phyloP scores from a whole-genome alignment of 441 rosid species.

The Melastoma candidum region DNA sequence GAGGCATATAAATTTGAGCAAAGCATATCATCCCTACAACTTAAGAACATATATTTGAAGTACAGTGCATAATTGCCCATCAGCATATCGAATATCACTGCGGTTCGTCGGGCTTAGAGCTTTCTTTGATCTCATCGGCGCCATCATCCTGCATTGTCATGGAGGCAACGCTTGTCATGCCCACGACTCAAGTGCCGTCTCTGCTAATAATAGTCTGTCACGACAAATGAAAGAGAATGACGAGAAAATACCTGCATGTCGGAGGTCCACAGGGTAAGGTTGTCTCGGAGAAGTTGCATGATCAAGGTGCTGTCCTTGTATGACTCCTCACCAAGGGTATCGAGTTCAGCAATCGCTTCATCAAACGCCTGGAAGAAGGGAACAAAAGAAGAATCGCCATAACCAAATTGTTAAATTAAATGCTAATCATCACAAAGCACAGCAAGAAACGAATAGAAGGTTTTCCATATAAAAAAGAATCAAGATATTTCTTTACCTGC shows the following conservation, averaged over 20 bases:
- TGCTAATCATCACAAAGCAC: too few species aligned
- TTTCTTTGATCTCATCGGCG: constrained; percentile 51
- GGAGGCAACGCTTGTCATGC: neutral
- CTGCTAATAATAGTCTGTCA: neutral
- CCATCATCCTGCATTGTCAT: constrained; percentile 39
- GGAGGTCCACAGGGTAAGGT: constrained; percentile 70
- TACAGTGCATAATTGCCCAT: constrained; percentile 10
- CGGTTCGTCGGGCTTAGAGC: constrained; percentile 43
- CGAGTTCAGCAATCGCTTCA: constrained; percentile 67
- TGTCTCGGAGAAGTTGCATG: constrained; percentile 68
- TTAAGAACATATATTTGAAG: constrained; percentile 27
- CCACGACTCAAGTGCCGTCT: neutral
- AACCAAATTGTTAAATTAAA: too few species aligned
- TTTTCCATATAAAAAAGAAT: neutral
- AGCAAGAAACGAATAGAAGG: too few species aligned
- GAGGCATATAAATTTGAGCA: constrained; percentile 12
- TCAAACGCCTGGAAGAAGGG: constrained; percentile 41
- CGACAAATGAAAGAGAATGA: neutral
- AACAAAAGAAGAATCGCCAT: constrained; percentile 3
- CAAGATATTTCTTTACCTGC: constrained; percentile 25
- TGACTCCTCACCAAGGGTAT: constrained; percentile 72
- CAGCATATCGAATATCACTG: constrained; percentile 27
- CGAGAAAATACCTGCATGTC: constrained; percentile 44
- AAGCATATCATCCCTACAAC: constrained; percentile 31
- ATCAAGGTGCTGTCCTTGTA: constrained; percentile 64